These are phyloP conservation scores for Trichoderma polysporum DNA, from an alignment of 2,329 filamentous ascomycete species.

Conservation along the genomic window DNA sequence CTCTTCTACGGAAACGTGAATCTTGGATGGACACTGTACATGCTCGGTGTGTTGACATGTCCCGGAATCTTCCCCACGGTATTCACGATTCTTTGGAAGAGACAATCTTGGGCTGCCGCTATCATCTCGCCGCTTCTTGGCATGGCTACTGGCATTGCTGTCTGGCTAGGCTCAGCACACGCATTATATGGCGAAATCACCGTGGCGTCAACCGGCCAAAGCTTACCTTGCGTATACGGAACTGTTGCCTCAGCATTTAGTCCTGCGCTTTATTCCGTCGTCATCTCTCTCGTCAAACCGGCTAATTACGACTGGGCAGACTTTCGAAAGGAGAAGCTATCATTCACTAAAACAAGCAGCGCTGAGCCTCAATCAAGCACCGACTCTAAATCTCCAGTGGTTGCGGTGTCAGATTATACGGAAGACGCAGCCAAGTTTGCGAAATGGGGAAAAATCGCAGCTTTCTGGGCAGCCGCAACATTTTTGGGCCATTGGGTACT, in stretches of 20 bases:
- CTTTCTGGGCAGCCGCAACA: conserved; percentile 48
- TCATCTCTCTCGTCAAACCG: conserved; percentile 47
- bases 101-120: conserved; percentile 49
- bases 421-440: conserved; percentile 40
- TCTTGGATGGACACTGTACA: conserved; percentile 54
- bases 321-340: conserved; percentile 42
- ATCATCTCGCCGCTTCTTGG: conserved; percentile 51
- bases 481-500: conserved; percentile 55
- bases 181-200: conserved; percentile 47
- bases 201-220: conserved; percentile 48
- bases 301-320: conserved; percentile 43
- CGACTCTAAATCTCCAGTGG: conserved; percentile 27
- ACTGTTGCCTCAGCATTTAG: conserved; percentile 49
- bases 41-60: conserved; percentile 54
- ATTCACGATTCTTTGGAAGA: conserved; percentile 53
- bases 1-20: conserved; percentile 55
- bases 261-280: conserved; percentile 44
- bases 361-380: background rate
- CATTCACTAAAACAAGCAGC: conserved; percentile 32
- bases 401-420: conserved; percentile 29
- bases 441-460: conserved; percentile 47
- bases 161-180: conserved; percentile 52
- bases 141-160: conserved; percentile 49
- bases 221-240: conserved; percentile 53
- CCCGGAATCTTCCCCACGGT: conserved; percentile 54